These are phyloP conservation scores for Claviceps sorghi DNA, from an alignment of 2,329 filamentous ascomycete genomes.

Conservation along the genomic window DNA sequence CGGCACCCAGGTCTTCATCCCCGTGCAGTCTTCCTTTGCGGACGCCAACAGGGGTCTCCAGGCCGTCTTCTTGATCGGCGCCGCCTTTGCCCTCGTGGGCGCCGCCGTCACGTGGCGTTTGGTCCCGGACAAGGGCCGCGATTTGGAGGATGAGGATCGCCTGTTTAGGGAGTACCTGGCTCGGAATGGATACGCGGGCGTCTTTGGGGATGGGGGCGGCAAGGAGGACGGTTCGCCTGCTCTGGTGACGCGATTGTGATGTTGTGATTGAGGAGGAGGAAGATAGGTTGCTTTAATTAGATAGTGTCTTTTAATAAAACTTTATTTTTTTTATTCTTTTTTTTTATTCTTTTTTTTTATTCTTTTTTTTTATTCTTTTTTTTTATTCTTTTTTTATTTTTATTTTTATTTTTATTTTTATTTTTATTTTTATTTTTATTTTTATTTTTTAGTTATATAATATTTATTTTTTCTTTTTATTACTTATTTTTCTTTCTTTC, in stretches of 20 bases:
- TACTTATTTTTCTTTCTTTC: too few species aligned
- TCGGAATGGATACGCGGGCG: slow-evolving; percentile 16
- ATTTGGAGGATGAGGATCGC: slow-evolving; percentile 28
- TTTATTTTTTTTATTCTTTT: too few species aligned
- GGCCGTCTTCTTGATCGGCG: slow-evolving; percentile 38
- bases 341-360: too few species aligned
- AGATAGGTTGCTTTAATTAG: background rate
- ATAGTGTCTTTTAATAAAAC: too few species aligned
- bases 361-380: too few species aligned
- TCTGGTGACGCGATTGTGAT: background rate
- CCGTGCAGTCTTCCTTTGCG: slow-evolving; percentile 25
- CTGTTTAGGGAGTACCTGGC: slow-evolving; percentile 29
- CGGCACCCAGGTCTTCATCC: slow-evolving; percentile 35
- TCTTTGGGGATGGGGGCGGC: background rate
- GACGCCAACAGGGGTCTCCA: slow-evolving; percentile 20
- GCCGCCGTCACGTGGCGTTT: slow-evolving; percentile 33
- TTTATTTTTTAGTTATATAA: too few species aligned
- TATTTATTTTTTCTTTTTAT: too few species aligned
- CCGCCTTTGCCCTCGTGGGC: slow-evolving; percentile 32
- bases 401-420: too few species aligned
- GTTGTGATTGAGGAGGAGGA: background rate
- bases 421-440: too few species aligned
- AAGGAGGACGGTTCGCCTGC: background rate
- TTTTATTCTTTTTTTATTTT: too few species aligned
- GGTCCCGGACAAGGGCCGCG: slow-evolving; percentile 29